These are phyloP conservation scores for Persicaria maculosa DNA, from an alignment of 148 eudicot species.

Conservation along the genomic window DNA sequence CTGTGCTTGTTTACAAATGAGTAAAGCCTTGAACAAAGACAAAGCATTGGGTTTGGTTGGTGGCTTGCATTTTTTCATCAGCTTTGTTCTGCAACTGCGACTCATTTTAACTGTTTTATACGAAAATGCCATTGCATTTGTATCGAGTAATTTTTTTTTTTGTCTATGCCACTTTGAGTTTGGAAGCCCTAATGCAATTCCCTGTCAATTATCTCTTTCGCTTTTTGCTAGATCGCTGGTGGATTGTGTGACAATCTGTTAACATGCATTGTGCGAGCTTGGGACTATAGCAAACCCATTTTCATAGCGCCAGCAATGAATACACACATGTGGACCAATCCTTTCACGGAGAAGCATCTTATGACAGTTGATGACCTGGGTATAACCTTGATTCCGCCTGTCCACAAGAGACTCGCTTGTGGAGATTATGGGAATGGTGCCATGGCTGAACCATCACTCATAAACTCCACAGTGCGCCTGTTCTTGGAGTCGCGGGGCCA, in stretches of 20 bases:
- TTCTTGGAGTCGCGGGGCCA: slow-evolving; percentile 42
- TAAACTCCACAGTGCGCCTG: slow-evolving; percentile 64
- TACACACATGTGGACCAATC: slow-evolving; percentile 88
- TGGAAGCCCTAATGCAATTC: background rate
- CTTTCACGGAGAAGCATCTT: slow-evolving; percentile 81
- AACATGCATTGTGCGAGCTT: slow-evolving; percentile 79
- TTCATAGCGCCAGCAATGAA: slow-evolving; percentile 98
- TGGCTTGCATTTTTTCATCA: too few species aligned
- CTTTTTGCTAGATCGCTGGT: slow-evolving; percentile 55
- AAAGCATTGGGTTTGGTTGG: too few species aligned
- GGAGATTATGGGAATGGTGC: slow-evolving; percentile 93
- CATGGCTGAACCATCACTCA: slow-evolving; percentile 89
- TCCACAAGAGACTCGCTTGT: slow-evolving; percentile 70
- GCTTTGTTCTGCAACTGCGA: too few species aligned
- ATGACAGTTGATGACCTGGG: slow-evolving; percentile 70
- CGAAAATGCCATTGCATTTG: too few species aligned
- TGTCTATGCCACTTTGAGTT: background rate
- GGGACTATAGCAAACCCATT: slow-evolving; percentile 83
- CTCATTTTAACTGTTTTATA: too few species aligned
- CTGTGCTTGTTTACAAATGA: too few species aligned
- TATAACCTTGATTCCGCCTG: slow-evolving; percentile 76
- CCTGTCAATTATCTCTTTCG: too few species aligned
- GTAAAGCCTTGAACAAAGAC: too few species aligned
- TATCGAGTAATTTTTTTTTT: background rate
- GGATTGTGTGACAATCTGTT: slow-evolving; percentile 90